Conservation (phyloP, 2,329 filamentous ascomycete species). For the Aspergillus pseudoviridinutans region DNA sequence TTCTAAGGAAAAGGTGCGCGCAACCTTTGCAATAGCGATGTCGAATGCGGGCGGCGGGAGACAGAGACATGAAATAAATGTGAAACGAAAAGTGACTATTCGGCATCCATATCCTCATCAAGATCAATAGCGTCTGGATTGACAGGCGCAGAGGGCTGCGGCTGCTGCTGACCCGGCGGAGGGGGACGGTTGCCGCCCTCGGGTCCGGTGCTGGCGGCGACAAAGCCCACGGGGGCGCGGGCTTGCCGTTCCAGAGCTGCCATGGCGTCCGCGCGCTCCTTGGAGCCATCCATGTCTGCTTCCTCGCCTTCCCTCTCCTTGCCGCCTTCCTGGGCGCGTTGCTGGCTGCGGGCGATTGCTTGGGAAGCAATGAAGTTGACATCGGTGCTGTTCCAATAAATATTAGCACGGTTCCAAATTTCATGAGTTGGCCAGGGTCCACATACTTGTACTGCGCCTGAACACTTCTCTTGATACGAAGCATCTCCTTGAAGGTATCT, state of each 20-base stretch:
- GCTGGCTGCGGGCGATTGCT: constrained; percentile 77
- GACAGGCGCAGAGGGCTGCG: constrained; percentile 42
- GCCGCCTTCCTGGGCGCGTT: constrained; percentile 40
- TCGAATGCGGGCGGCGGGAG: not conserved
- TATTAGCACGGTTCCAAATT: constrained; percentile 31
- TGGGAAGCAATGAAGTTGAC: constrained; percentile 98
- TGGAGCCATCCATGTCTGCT: constrained; percentile 43
- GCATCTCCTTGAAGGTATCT: constrained; percentile 99
- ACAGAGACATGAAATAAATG: not conserved
- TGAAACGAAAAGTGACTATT: constrained; percentile 16
- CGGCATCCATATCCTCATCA: constrained; percentile 53
- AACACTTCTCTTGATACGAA: constrained; percentile 93
- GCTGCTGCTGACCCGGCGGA: constrained; percentile 27
- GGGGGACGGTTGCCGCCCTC: constrained; percentile 56
- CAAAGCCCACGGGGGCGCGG: constrained; percentile 85
- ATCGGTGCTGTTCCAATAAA: constrained; percentile 60
- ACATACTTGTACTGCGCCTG: constrained; percentile 90
- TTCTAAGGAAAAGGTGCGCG: not conserved
- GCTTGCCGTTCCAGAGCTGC: constrained; percentile 81
- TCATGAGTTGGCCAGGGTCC: not conserved
- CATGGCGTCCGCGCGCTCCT: constrained; percentile 72
- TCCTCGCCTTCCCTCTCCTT: constrained; percentile 30
- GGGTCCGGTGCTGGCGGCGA: constrained; percentile 74
- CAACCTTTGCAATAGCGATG: not conserved
- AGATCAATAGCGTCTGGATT: constrained; percentile 89